Evolutionary conservation across 768 basidiomycete genomes (phyloP).

Genomic region (Agrocybe praecox): DNA sequence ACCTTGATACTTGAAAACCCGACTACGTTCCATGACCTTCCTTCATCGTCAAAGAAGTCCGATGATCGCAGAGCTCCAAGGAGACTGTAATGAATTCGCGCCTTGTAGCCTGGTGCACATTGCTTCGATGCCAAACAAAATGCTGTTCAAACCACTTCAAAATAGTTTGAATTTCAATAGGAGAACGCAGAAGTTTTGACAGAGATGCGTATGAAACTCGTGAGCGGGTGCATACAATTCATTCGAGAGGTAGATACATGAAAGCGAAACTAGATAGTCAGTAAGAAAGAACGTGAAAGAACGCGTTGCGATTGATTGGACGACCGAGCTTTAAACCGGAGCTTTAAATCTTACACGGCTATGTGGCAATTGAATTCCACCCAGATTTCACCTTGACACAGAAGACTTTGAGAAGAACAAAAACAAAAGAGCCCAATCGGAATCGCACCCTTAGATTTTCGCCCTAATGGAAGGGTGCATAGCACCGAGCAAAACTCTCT

Average conservation of each 20-base stretch:
- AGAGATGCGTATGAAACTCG: too few species aligned
- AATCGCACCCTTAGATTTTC: background rate
- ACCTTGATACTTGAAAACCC: background rate
- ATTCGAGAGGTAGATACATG: too few species aligned
- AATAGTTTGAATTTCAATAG: background rate
- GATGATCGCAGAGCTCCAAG: background rate
- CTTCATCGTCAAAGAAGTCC: background rate
- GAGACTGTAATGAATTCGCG: background rate
- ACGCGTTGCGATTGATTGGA: too few species aligned
- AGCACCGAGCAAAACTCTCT: constrained; percentile 34
- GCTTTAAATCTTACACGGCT: too few species aligned
- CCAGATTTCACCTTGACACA: too few species aligned
- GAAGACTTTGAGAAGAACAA: too few species aligned
- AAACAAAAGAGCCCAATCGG: background rate
- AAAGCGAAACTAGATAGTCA: too few species aligned
- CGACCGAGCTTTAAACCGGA: too few species aligned
- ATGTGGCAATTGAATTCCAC: too few species aligned
- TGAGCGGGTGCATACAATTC: too few species aligned
- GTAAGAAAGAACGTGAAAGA: too few species aligned
- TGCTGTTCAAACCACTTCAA: background rate
- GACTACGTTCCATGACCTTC: background rate
- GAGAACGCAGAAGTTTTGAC: background rate
- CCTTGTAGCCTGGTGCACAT: background rate
- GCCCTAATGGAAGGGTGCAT: constrained; percentile 24
- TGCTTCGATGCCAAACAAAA: background rate